These are phyloP conservation scores for Platanthera guangdongensis DNA, from an alignment of 106 monocot species.

Conservation along the genomic window DNA sequence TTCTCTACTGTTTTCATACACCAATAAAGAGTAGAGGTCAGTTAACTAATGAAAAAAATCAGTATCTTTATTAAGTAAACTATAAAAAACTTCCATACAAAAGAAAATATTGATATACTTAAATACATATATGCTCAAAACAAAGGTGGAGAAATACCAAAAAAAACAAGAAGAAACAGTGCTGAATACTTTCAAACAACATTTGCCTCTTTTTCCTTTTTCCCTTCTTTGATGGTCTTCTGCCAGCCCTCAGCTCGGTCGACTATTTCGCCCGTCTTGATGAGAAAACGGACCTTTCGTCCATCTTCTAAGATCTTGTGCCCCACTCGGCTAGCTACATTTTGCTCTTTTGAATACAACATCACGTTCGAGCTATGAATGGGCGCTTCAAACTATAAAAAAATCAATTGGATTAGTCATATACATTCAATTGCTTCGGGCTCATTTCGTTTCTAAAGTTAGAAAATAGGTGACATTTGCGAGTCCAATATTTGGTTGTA, in stretches of 20 bases:
- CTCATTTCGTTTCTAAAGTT: background rate
- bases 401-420: background rate
- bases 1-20: no score
- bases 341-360: constrained; percentile 88
- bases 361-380: constrained; percentile 98
- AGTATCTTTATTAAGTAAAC: background rate
- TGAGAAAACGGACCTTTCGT: constrained; percentile 68
- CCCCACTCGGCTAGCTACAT: constrained; percentile 81
- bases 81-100: background rate
- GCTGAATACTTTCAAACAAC: background rate
- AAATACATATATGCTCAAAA: background rate
- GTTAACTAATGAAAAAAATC: no score
- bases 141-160: no score
- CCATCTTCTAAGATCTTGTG: constrained; percentile 88
- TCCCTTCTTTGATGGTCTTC: constrained; percentile 43
- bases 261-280: constrained; percentile 91
- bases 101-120: background rate
- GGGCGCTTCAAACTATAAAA: constrained; percentile 70
- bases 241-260: constrained; percentile 79
- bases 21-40: no score
- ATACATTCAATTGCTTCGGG: background rate
- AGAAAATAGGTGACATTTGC: background rate
- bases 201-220: constrained; percentile 12
- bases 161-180: background rate
- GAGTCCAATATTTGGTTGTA: background rate